phyloP scores from a whole-genome alignment of 495 filamentous ascomycete genomes.

The Neurospora sp. region DNA sequence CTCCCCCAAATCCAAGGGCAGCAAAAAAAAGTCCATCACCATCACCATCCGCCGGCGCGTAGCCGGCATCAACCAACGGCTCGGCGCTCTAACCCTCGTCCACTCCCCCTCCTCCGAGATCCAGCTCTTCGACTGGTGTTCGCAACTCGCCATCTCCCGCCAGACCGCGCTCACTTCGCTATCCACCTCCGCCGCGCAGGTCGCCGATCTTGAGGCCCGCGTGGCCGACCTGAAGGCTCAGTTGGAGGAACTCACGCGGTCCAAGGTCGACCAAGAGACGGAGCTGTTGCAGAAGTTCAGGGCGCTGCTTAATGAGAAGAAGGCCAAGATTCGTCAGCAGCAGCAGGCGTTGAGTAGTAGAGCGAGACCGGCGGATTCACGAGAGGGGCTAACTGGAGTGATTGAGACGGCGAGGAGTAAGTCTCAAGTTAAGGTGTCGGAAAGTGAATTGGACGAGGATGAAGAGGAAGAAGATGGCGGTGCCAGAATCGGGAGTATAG shows the following conservation, averaged over 20 bases:
- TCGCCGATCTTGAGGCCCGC: constrained; percentile 37
- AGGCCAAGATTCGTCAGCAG: constrained; percentile 82
- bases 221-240: constrained; percentile 41
- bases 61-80: constrained; percentile 51
- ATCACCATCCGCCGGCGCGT: constrained; percentile 36
- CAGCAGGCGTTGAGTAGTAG: constrained; percentile 49
- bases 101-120: constrained; percentile 56
- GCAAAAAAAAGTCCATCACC: constrained; percentile 17
- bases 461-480: neutral
- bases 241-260: constrained; percentile 52
- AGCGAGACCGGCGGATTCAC: neutral
- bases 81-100: constrained; percentile 54
- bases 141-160: constrained; percentile 24
- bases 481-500: neutral
- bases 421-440: neutral
- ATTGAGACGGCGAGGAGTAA: neutral
- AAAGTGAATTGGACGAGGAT: neutral
- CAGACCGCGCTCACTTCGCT: constrained; percentile 31
- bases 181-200: constrained; percentile 30
- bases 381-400: too few species aligned
- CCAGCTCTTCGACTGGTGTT: constrained; percentile 65
- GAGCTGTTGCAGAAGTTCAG: constrained; percentile 62
- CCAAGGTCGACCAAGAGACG: constrained; percentile 59
- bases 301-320: constrained; percentile 73
- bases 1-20: too few species aligned